Conservation (phyloP, 2,329 filamentous ascomycete genomes). For the Teratosphaeria zuluensis region DNA sequence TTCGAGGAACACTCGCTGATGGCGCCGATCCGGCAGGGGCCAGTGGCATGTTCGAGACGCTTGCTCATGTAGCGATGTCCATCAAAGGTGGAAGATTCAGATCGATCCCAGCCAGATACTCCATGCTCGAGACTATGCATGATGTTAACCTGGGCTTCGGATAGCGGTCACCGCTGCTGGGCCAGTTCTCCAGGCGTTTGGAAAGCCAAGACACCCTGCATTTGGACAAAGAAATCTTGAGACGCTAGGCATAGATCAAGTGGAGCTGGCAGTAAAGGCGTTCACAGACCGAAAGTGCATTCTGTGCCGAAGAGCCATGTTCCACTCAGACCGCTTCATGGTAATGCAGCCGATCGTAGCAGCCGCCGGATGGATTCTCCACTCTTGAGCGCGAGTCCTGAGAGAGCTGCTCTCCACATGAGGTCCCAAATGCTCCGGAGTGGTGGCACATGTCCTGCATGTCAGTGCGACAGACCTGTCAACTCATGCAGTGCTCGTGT, state of each 20-base stretch:
- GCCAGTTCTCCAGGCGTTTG: not conserved
- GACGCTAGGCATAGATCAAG: not conserved
- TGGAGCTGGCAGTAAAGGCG: not conserved
- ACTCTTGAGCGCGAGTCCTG: not conserved
- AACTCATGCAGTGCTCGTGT: not conserved
- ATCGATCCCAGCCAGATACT: not conserved
- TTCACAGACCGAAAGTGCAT: not conserved
- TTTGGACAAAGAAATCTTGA: conserved; percentile 3
- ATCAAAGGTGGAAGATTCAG: not conserved
- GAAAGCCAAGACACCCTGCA: not conserved
- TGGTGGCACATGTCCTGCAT: not conserved
- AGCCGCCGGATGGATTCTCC: not conserved
- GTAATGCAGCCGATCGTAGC: not conserved
- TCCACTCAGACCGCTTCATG: not conserved
- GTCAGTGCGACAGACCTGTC: not conserved
- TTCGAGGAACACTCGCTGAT: not conserved
- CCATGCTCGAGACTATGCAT: not conserved
- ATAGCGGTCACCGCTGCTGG: conserved; percentile 7
- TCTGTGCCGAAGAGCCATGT: not conserved
- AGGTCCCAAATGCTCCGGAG: not conserved
- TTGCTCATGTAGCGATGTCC: not conserved
- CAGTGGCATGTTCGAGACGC: not conserved
- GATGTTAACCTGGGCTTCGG: conserved; percentile 2
- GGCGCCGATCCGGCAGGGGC: not conserved
- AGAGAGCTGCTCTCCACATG: not conserved